Evolutionary conservation across 176 grass and related monocot species (phyloP).

Genomic region (Carex myosuroides): DNA sequence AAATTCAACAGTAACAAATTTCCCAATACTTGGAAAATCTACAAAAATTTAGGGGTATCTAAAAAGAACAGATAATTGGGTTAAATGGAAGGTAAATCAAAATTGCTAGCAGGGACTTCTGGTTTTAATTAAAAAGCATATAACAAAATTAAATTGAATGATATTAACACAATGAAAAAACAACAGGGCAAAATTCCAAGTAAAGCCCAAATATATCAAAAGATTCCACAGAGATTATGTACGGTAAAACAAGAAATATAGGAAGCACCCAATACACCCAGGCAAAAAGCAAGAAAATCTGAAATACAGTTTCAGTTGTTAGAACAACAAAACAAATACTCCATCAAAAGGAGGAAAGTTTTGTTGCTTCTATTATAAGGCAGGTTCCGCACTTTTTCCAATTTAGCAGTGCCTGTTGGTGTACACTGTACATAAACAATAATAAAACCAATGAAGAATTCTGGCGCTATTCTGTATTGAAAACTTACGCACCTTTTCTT

Average conservation of each 20-base stretch:
- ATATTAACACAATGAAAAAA: neutral
- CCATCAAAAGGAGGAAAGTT: neutral
- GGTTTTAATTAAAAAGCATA: neutral
- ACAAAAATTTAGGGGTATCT: neutral
- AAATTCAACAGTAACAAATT: neutral
- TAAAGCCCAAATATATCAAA: neutral
- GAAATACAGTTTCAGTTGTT: neutral
- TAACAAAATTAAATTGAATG: neutral
- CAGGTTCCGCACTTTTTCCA: neutral
- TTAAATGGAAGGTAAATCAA: neutral
- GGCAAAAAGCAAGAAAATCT: neutral
- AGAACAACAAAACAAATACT: neutral
- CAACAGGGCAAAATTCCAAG: neutral
- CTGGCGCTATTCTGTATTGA: neutral
- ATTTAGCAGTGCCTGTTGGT: neutral
- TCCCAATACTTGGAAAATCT: neutral
- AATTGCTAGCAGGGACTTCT: neutral
- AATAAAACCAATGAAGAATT: neutral
- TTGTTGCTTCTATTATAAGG: neutral
- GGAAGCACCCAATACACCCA: neutral
- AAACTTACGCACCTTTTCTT: conserved; percentile 41
- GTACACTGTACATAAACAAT: neutral
- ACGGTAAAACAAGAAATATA: neutral
- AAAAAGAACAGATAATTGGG: neutral
- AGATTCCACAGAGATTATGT: neutral